phyloP scores from a whole-genome alignment of 352 stramenopile genomes.

The Pythium folliculosum region DNA sequence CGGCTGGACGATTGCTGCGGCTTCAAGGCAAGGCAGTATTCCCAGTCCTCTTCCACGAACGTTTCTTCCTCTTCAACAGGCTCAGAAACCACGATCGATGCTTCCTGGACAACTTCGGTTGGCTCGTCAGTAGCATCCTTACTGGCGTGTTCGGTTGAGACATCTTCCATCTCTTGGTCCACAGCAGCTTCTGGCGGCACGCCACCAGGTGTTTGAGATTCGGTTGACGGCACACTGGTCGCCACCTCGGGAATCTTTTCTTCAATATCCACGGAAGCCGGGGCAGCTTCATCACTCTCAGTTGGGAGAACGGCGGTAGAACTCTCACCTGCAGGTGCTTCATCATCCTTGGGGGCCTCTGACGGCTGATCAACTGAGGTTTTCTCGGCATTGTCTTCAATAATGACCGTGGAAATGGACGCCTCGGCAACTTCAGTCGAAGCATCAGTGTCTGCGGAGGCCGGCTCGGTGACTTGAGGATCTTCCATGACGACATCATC shows the following conservation, averaged over 20 bases:
- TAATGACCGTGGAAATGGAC: background rate
- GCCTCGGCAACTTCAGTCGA: background rate
- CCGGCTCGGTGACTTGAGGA: background rate
- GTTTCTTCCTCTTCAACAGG: conserved; percentile 14
- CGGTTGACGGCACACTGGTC: background rate
- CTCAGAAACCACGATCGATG: conserved; percentile 4
- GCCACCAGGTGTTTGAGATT: background rate
- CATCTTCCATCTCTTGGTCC: conserved; percentile 7
- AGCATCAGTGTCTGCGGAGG: background rate
- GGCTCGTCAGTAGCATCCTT: background rate
- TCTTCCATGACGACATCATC: conserved; percentile 4
- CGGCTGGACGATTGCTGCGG: conserved; percentile 29
- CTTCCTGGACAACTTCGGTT: background rate
- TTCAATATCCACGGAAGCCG: background rate
- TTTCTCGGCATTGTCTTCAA: background rate
- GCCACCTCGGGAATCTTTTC: conserved; percentile 6
- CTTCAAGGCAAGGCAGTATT: conserved; percentile 25
- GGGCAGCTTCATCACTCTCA: background rate
- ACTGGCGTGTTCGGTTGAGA: background rate
- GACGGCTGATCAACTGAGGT: background rate
- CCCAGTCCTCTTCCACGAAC: conserved; percentile 24
- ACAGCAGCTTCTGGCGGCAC: background rate
- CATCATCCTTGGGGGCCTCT: background rate
- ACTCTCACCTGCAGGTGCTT: background rate
- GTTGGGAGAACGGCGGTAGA: too few species aligned